Evolutionary conservation across 768 basidiomycete species (phyloP), one percentile per base, ranked within the genome.

Genomic region (Naganishia vishniacii): DNA sequence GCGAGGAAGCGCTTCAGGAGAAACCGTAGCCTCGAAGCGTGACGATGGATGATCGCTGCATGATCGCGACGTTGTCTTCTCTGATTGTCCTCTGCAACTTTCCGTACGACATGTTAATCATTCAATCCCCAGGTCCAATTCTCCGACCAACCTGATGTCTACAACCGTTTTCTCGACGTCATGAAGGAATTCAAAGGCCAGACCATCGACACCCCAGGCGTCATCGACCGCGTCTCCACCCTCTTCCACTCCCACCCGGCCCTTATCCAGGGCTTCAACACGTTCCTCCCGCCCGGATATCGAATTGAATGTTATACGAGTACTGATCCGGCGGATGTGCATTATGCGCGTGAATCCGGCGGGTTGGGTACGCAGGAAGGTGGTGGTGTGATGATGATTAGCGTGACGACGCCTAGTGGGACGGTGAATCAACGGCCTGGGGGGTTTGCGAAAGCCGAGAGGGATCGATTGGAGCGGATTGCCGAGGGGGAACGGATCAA

Each of bases 141-240:
- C 76, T 82, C 84, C 48, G 87, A 89, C 75, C 85, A 86, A 76
- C 91, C 91, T 20, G 89, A 92, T 71, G 91, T 94, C 28, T 95
- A 95, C 81, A 94, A 95, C 76, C 83, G 87, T 68, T 91, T 92
- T 74, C 78, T 93, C 78, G 91, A 94, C 76, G 93, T 95, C 74
- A 95, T 95, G 95, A 97, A 97, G 81, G 93, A 98, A 76, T 99
- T 99, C 78, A 99, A 99, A 80, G 90, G 91, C 72, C 90, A 94
- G 59, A 75, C 77, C 78, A 97, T 99, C 76, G 93, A 97, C 78
- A 99, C 94, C 0, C 94, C 94, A 0, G 92, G 91, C 40, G 94
- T 99, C 48, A 99, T 99, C 72, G 86, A 86, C 72, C 89, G 93
- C 59, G 94, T 97, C 29, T 94, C 93, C 0, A 84, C 86, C 51